Conservation (phyloP, 768 basidiomycete species). For the Gelatoporia subvermispora region DNA sequence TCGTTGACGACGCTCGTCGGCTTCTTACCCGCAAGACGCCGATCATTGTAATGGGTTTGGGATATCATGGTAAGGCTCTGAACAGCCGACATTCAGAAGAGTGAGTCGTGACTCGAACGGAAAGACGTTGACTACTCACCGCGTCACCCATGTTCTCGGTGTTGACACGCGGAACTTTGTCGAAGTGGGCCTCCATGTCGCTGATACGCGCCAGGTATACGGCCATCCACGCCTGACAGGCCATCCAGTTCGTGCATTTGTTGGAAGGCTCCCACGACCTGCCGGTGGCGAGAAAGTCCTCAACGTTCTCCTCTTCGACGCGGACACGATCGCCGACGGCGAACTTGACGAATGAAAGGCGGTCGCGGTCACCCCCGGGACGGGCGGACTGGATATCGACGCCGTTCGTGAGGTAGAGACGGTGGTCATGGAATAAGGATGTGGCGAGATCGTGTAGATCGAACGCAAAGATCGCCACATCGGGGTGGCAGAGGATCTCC, state of each 20-base stretch:
- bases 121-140: constrained; percentile 28
- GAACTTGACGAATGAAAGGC: constrained; percentile 36
- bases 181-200: constrained; percentile 39
- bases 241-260: constrained; percentile 10
- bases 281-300: constrained; percentile 12
- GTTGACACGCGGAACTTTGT: constrained; percentile 39
- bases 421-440: constrained; percentile 39
- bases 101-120: neutral
- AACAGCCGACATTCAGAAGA: neutral
- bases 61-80: constrained; percentile 14
- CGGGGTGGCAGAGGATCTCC: constrained; percentile 39
- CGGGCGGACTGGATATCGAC: constrained; percentile 56
- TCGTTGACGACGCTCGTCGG: constrained; percentile 20
- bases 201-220: constrained; percentile 33
- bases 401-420: constrained; percentile 41
- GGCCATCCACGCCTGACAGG: constrained; percentile 26
- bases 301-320: constrained; percentile 19
- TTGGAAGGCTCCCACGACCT: constrained; percentile 6
- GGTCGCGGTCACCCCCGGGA: constrained; percentile 26
- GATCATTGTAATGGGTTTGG: constrained; percentile 17
- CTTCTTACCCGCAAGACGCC: constrained; percentile 24
- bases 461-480: constrained; percentile 47
- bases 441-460: constrained; percentile 48
- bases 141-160: constrained; percentile 31
- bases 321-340: constrained; percentile 12